Percentiles rank a stretch among this genome's conserved stretches.
phyloP scores from a whole-genome alignment of 805 yeast species.

The Schwanniomyces vanrijiae region DNA sequence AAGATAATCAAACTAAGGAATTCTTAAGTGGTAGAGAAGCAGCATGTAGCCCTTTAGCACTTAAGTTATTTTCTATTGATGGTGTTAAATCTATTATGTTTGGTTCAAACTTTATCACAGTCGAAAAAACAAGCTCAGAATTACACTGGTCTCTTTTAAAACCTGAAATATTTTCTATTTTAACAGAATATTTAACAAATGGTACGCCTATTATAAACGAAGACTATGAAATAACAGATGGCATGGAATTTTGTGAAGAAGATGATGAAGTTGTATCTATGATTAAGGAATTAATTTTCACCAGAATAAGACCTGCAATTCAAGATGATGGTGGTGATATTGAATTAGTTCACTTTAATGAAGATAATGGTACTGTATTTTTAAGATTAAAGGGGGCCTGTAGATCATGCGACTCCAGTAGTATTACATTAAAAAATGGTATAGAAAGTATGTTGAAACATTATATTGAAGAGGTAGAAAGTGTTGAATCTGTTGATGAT shows the following conservation, averaged over 20 bases:
- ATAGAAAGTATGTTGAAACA: slow-evolving; percentile 71
- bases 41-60: slow-evolving; percentile 69
- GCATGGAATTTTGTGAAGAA: slow-evolving; percentile 51
- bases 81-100: slow-evolving; percentile 77
- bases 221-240: slow-evolving; percentile 25
- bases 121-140: slow-evolving; percentile 58
- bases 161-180: slow-evolving; percentile 63
- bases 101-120: slow-evolving; percentile 81
- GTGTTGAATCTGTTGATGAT: slow-evolving; percentile 54
- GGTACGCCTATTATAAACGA: slow-evolving; percentile 55
- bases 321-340: slow-evolving; percentile 96
- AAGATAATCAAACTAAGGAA: slow-evolving; percentile 67
- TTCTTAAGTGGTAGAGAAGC: slow-evolving; percentile 77
- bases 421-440: slow-evolving; percentile 66
- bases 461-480: slow-evolving; percentile 65
- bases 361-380: slow-evolving; percentile 56
- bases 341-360: slow-evolving; percentile 58
- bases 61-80: slow-evolving; percentile 70
- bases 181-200: slow-evolving; percentile 55
- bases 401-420: slow-evolving; percentile 67
- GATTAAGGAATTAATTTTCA: slow-evolving; percentile 68
- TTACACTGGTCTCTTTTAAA: slow-evolving; percentile 60
- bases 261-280: slow-evolving; percentile 67
- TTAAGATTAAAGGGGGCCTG: slow-evolving; percentile 69
- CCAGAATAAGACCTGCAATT: slow-evolving; percentile 82